Evolutionary conservation across 495 filamentous ascomycete species (phyloP).

Genomic region (Aspergillus steynii): DNA sequence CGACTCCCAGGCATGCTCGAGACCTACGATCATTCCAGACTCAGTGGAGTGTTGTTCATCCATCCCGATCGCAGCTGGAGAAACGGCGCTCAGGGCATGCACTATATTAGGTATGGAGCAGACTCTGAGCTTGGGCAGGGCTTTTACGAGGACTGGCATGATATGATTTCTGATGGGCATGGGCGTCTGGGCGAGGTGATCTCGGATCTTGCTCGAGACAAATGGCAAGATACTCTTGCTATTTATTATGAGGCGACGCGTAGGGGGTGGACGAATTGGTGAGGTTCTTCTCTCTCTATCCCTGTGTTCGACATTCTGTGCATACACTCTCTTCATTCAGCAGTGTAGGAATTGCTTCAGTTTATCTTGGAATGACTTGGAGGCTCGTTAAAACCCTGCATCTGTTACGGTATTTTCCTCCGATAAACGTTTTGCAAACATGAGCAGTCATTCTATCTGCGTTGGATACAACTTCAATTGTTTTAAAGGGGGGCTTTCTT

Average conservation of each 20-base stretch:
- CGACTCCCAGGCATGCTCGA: slow-evolving; percentile 9
- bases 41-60: background rate
- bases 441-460: background rate
- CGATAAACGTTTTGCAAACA: background rate
- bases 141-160: slow-evolving; percentile 1
- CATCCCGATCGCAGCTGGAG: slow-evolving; percentile 7
- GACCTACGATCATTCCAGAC: slow-evolving; percentile 2
- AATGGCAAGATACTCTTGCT: background rate
- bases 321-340: background rate
- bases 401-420: background rate
- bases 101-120: slow-evolving; percentile 2
- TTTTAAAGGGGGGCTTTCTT: background rate
- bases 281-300: background rate
- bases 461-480: background rate
- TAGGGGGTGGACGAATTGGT: slow-evolving; percentile 12
- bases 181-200: background rate
- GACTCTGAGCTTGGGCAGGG: slow-evolving; percentile 7
- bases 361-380: background rate
- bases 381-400: background rate
- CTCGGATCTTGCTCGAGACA: background rate
- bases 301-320: background rate
- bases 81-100: slow-evolving; percentile 4
- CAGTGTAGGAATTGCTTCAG: background rate
- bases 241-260: slow-evolving; percentile 3
- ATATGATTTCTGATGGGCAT: background rate